phyloP scores from a whole-genome alignment of 768 basidiomycete species.

The Naematelia aurantialba region DNA sequence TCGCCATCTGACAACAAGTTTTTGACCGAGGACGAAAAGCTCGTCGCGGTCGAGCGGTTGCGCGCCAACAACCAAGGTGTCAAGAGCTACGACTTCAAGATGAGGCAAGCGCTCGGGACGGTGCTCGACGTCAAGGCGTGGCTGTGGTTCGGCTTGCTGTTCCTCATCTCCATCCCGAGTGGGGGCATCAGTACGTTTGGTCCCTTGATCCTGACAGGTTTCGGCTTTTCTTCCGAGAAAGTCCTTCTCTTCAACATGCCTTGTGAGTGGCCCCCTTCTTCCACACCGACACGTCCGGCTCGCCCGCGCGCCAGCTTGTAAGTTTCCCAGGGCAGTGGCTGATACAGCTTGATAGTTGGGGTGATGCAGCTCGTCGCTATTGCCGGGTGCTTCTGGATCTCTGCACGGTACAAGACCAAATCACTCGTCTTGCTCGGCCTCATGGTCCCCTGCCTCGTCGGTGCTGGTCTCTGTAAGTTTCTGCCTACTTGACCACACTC shows the following conservation, averaged over 20 bases:
- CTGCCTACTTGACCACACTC: no score
- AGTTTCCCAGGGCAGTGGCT: no score
- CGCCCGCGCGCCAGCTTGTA: no score
- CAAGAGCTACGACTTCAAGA: slow-evolving; percentile 18
- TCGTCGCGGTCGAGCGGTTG: slow-evolving; percentile 27
- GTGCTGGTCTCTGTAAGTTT: slow-evolving; percentile 9
- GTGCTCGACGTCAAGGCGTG: slow-evolving; percentile 52
- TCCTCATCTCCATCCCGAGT: slow-evolving; percentile 49
- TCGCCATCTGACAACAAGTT: slow-evolving; percentile 11
- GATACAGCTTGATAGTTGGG: no score
- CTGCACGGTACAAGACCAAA: slow-evolving; percentile 19
- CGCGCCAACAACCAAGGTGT: slow-evolving; percentile 22
- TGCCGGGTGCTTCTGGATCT: slow-evolving; percentile 45
- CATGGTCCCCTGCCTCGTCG: slow-evolving; percentile 13
- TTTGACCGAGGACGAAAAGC: slow-evolving; percentile 22
- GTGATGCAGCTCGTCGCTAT: slow-evolving; percentile 52
- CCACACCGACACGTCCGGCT: no score
- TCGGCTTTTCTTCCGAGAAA: slow-evolving; percentile 53
- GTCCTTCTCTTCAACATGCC: slow-evolving; percentile 57
- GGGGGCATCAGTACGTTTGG: slow-evolving; percentile 54
- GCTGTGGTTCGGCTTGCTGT: slow-evolving; percentile 53
- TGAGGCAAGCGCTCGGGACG: slow-evolving; percentile 30
- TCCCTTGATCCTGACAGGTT: slow-evolving; percentile 54
- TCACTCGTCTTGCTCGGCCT: slow-evolving; percentile 9
- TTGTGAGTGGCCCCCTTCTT: no score